Evolutionary conservation across 2,329 filamentous ascomycete species (phyloP).

Genomic region (Diaporthe nobilis): DNA sequence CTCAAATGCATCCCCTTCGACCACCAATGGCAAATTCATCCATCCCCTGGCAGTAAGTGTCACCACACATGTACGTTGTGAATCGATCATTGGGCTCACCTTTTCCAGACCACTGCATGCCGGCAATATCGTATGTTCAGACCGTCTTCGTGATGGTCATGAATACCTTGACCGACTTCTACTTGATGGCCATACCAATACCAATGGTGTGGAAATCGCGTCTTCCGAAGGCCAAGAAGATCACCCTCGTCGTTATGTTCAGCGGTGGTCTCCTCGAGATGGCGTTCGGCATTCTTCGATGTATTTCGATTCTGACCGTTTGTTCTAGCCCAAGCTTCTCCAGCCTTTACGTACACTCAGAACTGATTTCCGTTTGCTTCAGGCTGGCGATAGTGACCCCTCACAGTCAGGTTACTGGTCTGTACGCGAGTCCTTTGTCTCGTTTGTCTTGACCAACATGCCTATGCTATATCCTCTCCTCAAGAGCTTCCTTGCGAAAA

Average conservation of each 20-base stretch:
- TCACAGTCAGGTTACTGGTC: conserved; percentile 55
- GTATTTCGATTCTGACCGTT: conserved; percentile 59
- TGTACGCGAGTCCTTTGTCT: conserved; percentile 57
- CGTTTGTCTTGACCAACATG: conserved; percentile 55
- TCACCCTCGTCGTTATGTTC: conserved; percentile 63
- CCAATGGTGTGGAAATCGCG: conserved; percentile 63
- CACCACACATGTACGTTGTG: too few species aligned
- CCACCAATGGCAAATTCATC: conserved; percentile 65
- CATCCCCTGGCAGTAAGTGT: conserved; percentile 62
- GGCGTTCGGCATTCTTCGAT: conserved; percentile 64
- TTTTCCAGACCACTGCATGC: conserved; percentile 55
- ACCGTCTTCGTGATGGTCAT: conserved; percentile 61
- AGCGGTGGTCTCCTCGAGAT: conserved; percentile 66
- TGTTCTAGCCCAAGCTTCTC: background rate
- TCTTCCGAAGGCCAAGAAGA: conserved; percentile 57
- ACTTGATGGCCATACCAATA: conserved; percentile 64
- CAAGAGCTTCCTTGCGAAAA: conserved; percentile 45
- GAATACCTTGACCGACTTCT: conserved; percentile 63
- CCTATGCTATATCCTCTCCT: conserved; percentile 56
- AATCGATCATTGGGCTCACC: background rate
- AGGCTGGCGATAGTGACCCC: conserved; percentile 50
- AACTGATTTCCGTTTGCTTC: conserved; percentile 13
- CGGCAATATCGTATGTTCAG: conserved; percentile 61
- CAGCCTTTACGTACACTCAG: background rate
- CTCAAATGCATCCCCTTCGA: conserved; percentile 60